Percentiles rank a stretch among this genome's conserved stretches.
phyloP scores from a whole-genome alignment of 129 eudicot species.

The Heracleum sosnowskyi region DNA sequence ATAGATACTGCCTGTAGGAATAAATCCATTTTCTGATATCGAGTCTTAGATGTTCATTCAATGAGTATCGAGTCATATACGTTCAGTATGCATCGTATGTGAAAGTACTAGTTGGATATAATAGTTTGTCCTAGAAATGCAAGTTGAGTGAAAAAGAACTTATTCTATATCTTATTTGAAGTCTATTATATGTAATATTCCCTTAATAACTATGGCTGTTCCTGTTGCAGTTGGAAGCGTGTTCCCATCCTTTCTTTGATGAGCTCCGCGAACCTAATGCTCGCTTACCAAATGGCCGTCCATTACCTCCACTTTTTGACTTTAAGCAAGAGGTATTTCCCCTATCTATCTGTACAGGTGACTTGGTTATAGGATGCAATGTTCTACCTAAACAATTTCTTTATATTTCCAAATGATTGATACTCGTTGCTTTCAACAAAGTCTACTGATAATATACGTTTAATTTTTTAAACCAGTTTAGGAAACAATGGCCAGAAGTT shows the following conservation, averaged over 20 bases:
- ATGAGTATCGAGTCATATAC: background rate
- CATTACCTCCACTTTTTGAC: constrained; percentile 83
- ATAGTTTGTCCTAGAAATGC: background rate
- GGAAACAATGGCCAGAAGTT: background rate
- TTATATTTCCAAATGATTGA: background rate
- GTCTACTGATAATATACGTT: background rate
- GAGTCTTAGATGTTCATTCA: background rate
- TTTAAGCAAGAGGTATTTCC: constrained; percentile 78
- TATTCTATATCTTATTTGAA: background rate
- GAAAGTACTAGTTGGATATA: background rate
- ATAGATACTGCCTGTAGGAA: background rate
- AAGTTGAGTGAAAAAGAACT: background rate
- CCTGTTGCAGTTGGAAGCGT: constrained; percentile 74
- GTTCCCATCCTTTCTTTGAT: constrained; percentile 91
- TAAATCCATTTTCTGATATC: background rate
- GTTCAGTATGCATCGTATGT: background rate
- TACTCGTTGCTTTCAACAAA: background rate
- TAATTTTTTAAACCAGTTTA: background rate
- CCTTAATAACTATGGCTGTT: too few species aligned
- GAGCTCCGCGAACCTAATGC: constrained; percentile 86
- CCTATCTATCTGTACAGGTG: background rate
- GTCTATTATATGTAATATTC: background rate
- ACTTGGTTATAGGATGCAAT: background rate
- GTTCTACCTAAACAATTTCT: background rate
- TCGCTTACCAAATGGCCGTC: constrained; percentile 82